Evolutionary conservation across 768 basidiomycete genomes (phyloP).

Genomic region (Hericium alpestre): DNA sequence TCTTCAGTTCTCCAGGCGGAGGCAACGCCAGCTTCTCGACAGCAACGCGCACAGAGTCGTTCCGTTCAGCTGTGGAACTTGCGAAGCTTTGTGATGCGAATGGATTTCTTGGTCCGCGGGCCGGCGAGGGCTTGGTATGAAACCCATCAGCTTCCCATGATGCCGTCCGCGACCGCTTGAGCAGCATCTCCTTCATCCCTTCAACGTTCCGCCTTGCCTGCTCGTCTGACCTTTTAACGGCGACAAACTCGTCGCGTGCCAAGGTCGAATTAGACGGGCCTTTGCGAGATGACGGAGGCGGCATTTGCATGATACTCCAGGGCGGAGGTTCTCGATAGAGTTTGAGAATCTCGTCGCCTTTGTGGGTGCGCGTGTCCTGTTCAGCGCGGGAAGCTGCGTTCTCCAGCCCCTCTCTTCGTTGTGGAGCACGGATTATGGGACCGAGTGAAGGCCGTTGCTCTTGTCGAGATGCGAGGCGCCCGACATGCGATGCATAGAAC

Average conservation of each 20-base stretch:
- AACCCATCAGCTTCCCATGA: not conserved
- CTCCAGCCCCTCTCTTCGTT: too few relatives aligned
- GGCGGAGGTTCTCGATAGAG: constrained; percentile 12
- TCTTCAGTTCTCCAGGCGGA: not conserved
- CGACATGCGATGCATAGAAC: not conserved
- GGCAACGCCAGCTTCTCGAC: not conserved
- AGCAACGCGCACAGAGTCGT: not conserved
- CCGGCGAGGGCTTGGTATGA: not conserved
- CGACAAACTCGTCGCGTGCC: not conserved
- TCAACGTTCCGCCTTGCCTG: not conserved
- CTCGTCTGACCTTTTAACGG: not conserved
- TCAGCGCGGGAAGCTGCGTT: too few relatives aligned
- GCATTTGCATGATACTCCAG: constrained; percentile 5
- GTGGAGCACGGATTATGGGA: too few relatives aligned
- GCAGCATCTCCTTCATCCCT: not conserved
- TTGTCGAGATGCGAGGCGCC: not conserved
- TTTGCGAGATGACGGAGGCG: not conserved
- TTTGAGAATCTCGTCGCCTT: constrained; percentile 11
- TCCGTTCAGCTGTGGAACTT: not conserved
- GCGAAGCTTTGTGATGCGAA: not conserved
- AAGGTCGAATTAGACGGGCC: not conserved
- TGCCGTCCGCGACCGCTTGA: not conserved
- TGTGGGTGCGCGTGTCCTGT: not conserved
- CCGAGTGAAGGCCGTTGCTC: not conserved
- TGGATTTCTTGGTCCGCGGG: not conserved